These are phyloP conservation scores for Styphnolobium japonicum DNA, from an alignment of 306 rosid species.

Conservation along the genomic window DNA sequence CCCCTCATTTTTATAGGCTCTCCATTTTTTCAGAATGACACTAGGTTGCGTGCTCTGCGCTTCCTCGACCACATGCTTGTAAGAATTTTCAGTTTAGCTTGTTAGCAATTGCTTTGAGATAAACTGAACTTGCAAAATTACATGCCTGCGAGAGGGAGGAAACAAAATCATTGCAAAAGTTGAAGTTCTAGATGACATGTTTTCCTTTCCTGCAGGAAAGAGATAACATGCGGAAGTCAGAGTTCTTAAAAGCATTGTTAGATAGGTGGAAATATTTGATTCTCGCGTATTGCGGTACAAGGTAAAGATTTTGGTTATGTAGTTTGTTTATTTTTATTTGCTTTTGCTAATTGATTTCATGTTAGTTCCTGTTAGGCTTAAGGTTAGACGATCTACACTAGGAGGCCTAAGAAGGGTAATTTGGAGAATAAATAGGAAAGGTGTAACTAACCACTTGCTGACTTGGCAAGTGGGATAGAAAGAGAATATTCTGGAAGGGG, in stretches of 20 bases:
- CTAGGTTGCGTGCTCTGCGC: conserved; percentile 98
- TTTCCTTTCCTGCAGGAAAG: conserved; percentile 71
- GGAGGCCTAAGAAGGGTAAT: too few species aligned
- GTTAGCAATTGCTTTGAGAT: conserved; percentile 12
- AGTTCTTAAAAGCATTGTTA: conserved; percentile 88
- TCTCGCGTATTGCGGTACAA: conserved; percentile 95
- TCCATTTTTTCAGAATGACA: conserved; percentile 85
- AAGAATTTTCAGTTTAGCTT: conserved; percentile 46
- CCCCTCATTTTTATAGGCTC: conserved; percentile 63
- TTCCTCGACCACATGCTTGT: conserved; percentile 99
- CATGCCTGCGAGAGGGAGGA: too few species aligned
- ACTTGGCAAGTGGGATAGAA: too few species aligned
- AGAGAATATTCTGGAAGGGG: too few species aligned
- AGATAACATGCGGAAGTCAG: conserved; percentile 99
- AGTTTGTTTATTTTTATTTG: conserved; percentile 17
- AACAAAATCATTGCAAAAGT: too few species aligned
- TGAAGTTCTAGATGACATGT: conserved; percentile 11
- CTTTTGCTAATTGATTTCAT: conserved; percentile 10
- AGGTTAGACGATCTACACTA: too few species aligned
- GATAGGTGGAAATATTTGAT: conserved; percentile 99
- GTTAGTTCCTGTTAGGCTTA: too few species aligned
- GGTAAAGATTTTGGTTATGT: conserved; percentile 50
- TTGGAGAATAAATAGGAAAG: too few species aligned
- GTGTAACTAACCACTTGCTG: too few species aligned
- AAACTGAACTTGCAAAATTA: conserved; percentile 20